Base-by-base conservation (phyloP, 2,329 filamentous ascomycete genomes). In the Gnomoniopsis sp. region DNA sequence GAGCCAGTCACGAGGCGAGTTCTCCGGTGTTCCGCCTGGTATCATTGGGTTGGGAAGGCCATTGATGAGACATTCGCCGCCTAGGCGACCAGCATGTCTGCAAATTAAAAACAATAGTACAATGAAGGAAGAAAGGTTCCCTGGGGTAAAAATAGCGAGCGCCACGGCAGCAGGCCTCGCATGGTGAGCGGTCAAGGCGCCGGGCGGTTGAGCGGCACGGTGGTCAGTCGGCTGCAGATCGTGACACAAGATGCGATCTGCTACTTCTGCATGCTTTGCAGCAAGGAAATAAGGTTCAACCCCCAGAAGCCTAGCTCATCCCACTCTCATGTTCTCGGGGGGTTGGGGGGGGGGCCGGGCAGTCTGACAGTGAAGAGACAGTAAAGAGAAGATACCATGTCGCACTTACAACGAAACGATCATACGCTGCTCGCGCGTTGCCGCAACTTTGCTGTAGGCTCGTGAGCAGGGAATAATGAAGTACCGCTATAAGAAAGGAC, bases 141-240 rank as follows among this genome's bases (percentile, higher is more conserved):
- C 8, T 26, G 33, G 15, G 36, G 36, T 41, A 43, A 19, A 34
- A 23, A 30, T 22, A 58, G n/a, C 49, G 52, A 30, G 26, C 41
- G 53, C 44, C 26, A 23, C 44, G 7, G 21, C 19, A 41, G n/a
- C 2, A 51, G 6, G 36, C 19, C 21, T 30, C 26, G 26, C 26
- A 30, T 30, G 26, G 26, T 30, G 26, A 8, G 26, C 26, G 26
- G 26, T 30, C 26, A 30, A 30, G 26, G 26, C 26, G 26, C 26
- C 4, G 26, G 8, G 26, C 26, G 26, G 26, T 8, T 4, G 26
- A 30, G 26, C 26, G 26, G 26, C 26, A 30, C 26, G 26, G 26
- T 34, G 55, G 53, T 49, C 49, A 43, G 57, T 48, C 56, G 52
- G 33, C 49, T 41, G 43, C 43, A 49, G 49, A 53, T 56, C 57